A percentile compares a stretch with the other conserved stretches of the same genome.
These are phyloP conservation scores for Ophiocordyceps polyrhachis-furcata DNA, from an alignment of 2,329 filamentous ascomycete genomes.

Conservation along the genomic window DNA sequence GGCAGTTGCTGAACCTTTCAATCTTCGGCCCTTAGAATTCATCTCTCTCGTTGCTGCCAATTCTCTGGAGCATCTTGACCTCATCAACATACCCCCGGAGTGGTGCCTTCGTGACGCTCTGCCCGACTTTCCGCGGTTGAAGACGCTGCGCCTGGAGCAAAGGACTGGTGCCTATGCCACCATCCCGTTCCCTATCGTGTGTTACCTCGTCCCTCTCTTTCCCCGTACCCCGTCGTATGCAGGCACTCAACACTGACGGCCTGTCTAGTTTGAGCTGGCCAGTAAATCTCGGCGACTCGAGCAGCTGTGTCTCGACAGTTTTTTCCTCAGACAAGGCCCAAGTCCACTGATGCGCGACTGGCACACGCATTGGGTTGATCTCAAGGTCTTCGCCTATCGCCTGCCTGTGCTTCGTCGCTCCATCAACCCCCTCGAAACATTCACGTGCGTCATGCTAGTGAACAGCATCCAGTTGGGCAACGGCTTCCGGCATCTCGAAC, in stretches of 20 bases:
- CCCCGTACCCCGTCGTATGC: too few relatives aligned
- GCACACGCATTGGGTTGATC: slow-evolving; percentile 10
- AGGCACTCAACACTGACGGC: background rate
- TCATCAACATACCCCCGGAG: slow-evolving; percentile 6
- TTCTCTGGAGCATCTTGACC: slow-evolving; percentile 6
- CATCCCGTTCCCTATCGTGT: slow-evolving; percentile 3
- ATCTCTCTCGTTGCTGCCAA: slow-evolving; percentile 5
- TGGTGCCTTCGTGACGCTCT: slow-evolving; percentile 5
- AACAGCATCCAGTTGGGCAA: slow-evolving; percentile 10
- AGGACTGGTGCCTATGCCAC: too few relatives aligned
- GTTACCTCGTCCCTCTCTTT: background rate
- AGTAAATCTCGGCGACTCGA: slow-evolving; percentile 11
- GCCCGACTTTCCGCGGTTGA: slow-evolving; percentile 10
- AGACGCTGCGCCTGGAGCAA: slow-evolving; percentile 11
- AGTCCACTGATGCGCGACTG: slow-evolving; percentile 4
- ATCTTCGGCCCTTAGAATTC: slow-evolving; percentile 2
- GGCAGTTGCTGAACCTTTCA: too few relatives aligned
- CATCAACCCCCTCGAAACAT: slow-evolving; percentile 7
- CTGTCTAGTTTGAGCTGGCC: slow-evolving; percentile 9
- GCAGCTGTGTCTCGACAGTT: slow-evolving; percentile 13
- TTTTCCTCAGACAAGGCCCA: slow-evolving; percentile 6
- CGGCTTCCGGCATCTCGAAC: slow-evolving; percentile 12
- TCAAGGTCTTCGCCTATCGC: slow-evolving; percentile 11
- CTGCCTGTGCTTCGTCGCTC: slow-evolving; percentile 4
- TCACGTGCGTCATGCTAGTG: slow-evolving; percentile 7